Evolutionary conservation across 208 protist species (phyloP).

Genomic region (Leishmania mexicana): DNA sequence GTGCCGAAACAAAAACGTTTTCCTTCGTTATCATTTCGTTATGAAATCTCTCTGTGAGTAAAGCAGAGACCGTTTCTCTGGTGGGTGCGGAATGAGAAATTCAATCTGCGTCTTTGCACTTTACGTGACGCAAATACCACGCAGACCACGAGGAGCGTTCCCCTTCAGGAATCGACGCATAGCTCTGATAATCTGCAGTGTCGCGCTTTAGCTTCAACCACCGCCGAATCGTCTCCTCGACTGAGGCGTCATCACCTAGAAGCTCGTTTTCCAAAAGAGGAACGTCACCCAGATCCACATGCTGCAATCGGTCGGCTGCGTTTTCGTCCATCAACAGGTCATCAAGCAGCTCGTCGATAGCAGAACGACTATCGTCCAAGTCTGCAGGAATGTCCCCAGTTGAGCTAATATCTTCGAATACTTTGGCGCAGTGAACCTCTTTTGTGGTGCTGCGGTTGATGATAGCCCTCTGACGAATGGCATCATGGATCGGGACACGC

Average conservation of each 20-base stretch:
- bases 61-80: neutral
- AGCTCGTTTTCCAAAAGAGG: slow-evolving; percentile 59
- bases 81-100: neutral
- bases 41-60: slow-evolving; percentile 1
- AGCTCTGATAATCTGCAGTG: slow-evolving; percentile 71
- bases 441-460: slow-evolving; percentile 36
- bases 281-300: slow-evolving; percentile 41
- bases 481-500: slow-evolving; percentile 78
- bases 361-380: neutral
- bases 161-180: slow-evolving; percentile 60
- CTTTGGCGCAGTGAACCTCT: slow-evolving; percentile 20
- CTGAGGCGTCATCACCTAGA: slow-evolving; percentile 30
- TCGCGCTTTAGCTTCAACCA: slow-evolving; percentile 61
- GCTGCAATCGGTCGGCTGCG: slow-evolving; percentile 37
- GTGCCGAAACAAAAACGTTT: neutral
- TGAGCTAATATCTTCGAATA: slow-evolving; percentile 18
- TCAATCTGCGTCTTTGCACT: slow-evolving; percentile 24
- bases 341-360: slow-evolving; percentile 32
- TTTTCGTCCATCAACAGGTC: slow-evolving; percentile 44
- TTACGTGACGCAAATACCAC: slow-evolving; percentile 78
- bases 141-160: slow-evolving; percentile 73
- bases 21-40: neutral
- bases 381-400: neutral
- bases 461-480: slow-evolving; percentile 41
- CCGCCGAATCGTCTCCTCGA: slow-evolving; percentile 40